A percentile compares a stretch with the other conserved stretches of the same genome.
Evolutionary conservation across 805 yeast genomes (phyloP).

Genomic region (Candida verbasci): DNA sequence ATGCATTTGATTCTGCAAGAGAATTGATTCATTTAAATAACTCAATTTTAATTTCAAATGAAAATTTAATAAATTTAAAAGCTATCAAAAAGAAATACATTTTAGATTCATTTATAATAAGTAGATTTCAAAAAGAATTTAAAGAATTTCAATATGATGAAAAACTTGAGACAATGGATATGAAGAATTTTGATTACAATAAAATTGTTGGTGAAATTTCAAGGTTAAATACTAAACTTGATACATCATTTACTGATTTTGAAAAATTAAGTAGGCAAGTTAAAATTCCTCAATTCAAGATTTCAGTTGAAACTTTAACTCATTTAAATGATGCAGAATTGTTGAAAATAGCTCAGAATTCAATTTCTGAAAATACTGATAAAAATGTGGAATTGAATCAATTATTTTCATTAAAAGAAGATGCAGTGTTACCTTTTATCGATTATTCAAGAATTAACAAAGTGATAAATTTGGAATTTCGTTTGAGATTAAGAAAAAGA

Average conservation of each 20-base stretch:
- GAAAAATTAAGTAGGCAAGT: conserved; percentile 20
- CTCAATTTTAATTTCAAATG: conserved; percentile 5
- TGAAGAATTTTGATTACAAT: conserved; percentile 26
- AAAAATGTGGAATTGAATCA: conserved; percentile 10
- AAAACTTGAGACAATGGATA: conserved; percentile 16
- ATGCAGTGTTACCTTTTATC: conserved; percentile 21
- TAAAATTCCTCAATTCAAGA: conserved; percentile 21
- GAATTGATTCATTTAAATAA: conserved; percentile 8
- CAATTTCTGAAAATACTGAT: neutral
- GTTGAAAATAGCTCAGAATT: conserved; percentile 10
- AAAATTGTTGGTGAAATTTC: conserved; percentile 24
- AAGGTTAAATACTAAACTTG: conserved; percentile 21
- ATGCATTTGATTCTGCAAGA: conserved; percentile 13
- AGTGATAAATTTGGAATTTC: conserved; percentile 30
- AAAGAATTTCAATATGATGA: conserved; percentile 23
- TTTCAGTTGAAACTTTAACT: conserved; percentile 26
- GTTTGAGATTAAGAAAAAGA: conserved; percentile 26
- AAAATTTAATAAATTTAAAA: conserved; percentile 2
- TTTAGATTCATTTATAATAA: conserved; percentile 32
- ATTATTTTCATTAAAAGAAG: conserved; percentile 24
- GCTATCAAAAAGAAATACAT: conserved; percentile 14
- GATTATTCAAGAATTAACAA: conserved; percentile 23
- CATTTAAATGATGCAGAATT: conserved; percentile 19
- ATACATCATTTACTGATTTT: conserved; percentile 17
- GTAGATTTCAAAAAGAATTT: conserved; percentile 24